Base-by-base conservation (phyloP, 495 filamentous ascomycete genomes). In the Tuber umbilicatum region DNA sequence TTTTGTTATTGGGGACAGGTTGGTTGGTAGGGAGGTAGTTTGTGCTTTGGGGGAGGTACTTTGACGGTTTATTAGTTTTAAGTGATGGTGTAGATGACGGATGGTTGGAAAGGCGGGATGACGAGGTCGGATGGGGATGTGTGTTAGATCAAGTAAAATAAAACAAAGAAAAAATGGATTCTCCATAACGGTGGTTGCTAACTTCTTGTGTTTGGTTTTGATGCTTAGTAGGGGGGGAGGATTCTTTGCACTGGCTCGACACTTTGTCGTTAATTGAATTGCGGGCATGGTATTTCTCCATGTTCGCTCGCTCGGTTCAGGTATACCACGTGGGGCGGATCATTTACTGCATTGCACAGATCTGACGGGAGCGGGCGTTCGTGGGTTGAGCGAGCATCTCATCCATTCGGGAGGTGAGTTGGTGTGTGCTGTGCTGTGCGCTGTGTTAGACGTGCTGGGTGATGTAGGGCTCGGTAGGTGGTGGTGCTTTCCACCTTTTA, bases 1-100 rank as follows among this genome's bases (percentile, higher is more conserved):
- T 37, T 23, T 70, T 70, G 38, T 64, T 16, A 64, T 17, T 64
- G 55, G 50, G 50, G 14, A 64, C 27, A 27, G 41, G 19, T 39
- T 64, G 39, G n/a, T 35, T 68, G 60, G 67, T 37, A 7, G n/a
- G 41, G 40, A 40, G 42, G 73, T 35, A 68, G 69, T 75, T 38
- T 74, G n/a, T 39, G 73, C 21, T 74, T 38, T 31, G 50, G 68
- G 50, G 69, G 64, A 45, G 75, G 67, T 9, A 67, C 72, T 72
- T 69, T 75, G 35, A 60, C 19, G 10, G 27, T 74, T 70, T 73
- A 64, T 39, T 70, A 39, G n/a, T 74, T 71, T 27, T 70, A 39
- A 50, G 73, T 41, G 73, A 47, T 41, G 50, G 73, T 31, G 31
- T 43, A 64, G 40, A 16, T 69, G n/a, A 67, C 31, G 68, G 77